Conservation (phyloP, 228 moss, liverwort and hornwort genomes). For the Sphagnum magellanicum region DNA sequence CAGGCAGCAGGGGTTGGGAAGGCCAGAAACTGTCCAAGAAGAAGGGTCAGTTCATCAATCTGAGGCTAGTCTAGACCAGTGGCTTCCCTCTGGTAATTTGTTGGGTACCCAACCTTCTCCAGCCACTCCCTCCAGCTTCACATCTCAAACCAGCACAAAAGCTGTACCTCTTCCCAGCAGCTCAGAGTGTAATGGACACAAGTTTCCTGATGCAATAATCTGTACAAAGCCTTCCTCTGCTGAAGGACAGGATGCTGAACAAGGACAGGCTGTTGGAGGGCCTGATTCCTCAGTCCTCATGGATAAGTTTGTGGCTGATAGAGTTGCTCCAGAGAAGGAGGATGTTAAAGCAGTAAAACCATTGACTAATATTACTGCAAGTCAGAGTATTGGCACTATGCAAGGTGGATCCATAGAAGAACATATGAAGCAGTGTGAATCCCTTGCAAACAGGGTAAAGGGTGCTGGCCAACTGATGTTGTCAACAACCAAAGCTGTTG, state of each 20-base stretch:
- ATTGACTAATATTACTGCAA: neutral
- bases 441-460: slow-evolving; percentile 28
- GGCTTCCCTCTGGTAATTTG: slow-evolving; percentile 26
- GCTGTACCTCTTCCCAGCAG: slow-evolving; percentile 12
- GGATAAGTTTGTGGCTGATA: slow-evolving; percentile 3
- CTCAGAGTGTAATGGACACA: slow-evolving; percentile 18
- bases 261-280: slow-evolving; percentile 1
- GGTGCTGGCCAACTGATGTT: slow-evolving; percentile 17
- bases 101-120: slow-evolving; percentile 31
- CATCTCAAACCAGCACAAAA: slow-evolving; percentile 17
- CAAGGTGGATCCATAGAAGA: slow-evolving; percentile 26
- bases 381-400: slow-evolving; percentile 9
- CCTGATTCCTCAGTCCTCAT: neutral
- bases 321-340: neutral
- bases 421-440: slow-evolving; percentile 34
- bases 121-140: slow-evolving; percentile 30
- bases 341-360: neutral
- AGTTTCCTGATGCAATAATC: slow-evolving; percentile 5
- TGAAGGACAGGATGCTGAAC: slow-evolving; percentile 2
- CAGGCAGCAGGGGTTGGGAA: slow-evolving; percentile 34
- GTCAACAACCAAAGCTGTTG: neutral
- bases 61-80: slow-evolving; percentile 49
- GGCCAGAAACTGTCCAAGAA: slow-evolving; percentile 2
- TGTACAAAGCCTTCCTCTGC: slow-evolving; percentile 3
- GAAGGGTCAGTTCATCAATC: slow-evolving; percentile 27